Base-by-base conservation (phyloP, 352 stramenopile species). In the Pythium coloratum region DNA sequence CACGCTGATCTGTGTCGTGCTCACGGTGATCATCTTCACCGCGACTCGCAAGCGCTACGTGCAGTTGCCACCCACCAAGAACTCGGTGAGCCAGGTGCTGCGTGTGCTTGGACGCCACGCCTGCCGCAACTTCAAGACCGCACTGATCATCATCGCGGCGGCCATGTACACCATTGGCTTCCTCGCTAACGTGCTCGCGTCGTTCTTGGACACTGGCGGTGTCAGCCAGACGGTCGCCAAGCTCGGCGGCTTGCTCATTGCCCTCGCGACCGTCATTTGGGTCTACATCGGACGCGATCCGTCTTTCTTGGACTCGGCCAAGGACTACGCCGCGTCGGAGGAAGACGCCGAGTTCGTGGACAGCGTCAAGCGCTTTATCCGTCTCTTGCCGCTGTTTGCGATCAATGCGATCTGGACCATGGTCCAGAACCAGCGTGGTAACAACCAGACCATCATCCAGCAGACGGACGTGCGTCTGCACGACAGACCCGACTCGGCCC, bases 361-460 rank as follows among this genome's bases (percentile, higher is more conserved):
- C 1, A 77, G 69, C 6, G 74, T 84, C 69, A 80, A 80, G 67
- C 67, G 73, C 1, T 61, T 85, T 0, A 66, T 87, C 1, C 75
- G 76, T 12, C 63, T 83, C 6, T 59, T 88, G 0, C 79, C 79
- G 5, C 84, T 79, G 56, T 59, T 73, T 3, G 64, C 76, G 0
- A 82, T 86, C 62, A 72, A 46, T n/a, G 58, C 72, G 36, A 56
- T 71, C 16, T 75, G 69, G 69, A 64, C 50, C 5, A 64, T 69
- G 10, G 71, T 38, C 34, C 54, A 71, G 38, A 66, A 75, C 50
- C 67, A 68, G 28, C 54, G 70, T 42, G 69, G 63, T 24, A 75
- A 75, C 55, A 71, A 71, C 44, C 69, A 75, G 59, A 62, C 36
- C 1, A 75, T 75, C 54, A 69, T 64, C 24, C 69, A 75, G 64